Evolutionary conservation across 1,139 yeast species (phyloP).

Genomic region (Saccharomyces hybrid): DNA sequence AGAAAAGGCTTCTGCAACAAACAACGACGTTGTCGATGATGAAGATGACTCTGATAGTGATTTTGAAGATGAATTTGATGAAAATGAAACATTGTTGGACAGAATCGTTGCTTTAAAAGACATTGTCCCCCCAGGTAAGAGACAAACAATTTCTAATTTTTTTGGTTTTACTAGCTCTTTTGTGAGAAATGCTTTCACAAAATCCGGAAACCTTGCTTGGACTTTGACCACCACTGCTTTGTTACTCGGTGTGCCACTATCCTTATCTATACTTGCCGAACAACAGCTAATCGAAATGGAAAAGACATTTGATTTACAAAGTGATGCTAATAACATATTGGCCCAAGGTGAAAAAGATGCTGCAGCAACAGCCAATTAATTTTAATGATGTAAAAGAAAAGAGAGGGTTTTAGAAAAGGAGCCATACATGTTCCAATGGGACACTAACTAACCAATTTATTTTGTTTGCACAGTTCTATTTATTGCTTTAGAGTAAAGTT

Average conservation of each 20-base stretch:
- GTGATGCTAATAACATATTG: constrained; percentile 73
- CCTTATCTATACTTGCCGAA: constrained; percentile 83
- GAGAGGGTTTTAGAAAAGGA: background rate
- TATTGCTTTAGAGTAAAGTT: background rate
- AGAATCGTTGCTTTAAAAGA: constrained; percentile 88
- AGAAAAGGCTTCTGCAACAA: constrained; percentile 12
- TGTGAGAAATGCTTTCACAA: constrained; percentile 42
- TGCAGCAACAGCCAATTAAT: constrained; percentile 10
- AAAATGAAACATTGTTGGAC: constrained; percentile 76
- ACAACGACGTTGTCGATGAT: constrained; percentile 33
- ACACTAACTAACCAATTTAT: background rate
- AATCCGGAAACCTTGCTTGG: constrained; percentile 78
- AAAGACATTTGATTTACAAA: constrained; percentile 81
- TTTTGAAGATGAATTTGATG: constrained; percentile 68
- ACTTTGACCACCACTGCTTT: constrained; percentile 73
- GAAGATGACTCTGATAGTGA: constrained; percentile 53
- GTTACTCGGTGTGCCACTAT: constrained; percentile 85
- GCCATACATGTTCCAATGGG: background rate
- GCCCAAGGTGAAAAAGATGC: constrained; percentile 54
- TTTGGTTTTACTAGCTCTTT: constrained; percentile 35
- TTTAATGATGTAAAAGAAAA: background rate
- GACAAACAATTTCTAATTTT: constrained; percentile 38
- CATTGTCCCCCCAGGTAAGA: constrained; percentile 81
- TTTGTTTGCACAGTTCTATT: background rate
- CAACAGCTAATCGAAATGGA: constrained; percentile 92